phyloP scores from a whole-genome alignment of 805 yeast species.

The Suhomyces prunicola region DNA sequence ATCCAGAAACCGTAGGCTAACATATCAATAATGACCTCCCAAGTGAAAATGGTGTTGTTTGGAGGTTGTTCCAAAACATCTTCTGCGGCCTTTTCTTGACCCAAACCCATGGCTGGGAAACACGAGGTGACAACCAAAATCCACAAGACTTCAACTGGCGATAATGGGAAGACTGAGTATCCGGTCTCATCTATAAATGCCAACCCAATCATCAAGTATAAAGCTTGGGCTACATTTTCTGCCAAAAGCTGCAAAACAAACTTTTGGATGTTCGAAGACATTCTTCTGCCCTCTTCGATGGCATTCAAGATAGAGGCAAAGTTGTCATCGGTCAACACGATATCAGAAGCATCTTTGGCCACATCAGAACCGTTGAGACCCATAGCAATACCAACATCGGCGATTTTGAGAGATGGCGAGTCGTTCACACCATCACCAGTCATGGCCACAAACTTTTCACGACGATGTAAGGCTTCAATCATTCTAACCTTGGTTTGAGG shows the following conservation, averaged over 20 bases:
- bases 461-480: constrained; percentile 40
- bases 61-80: constrained; percentile 67
- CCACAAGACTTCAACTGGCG: constrained; percentile 78
- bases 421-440: constrained; percentile 75
- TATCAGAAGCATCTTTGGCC: constrained; percentile 80
- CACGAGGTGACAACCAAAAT: constrained; percentile 75
- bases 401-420: constrained; percentile 70
- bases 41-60: constrained; percentile 59
- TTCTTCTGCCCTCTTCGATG: constrained; percentile 76
- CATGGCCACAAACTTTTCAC: constrained; percentile 38
- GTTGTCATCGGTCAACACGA: constrained; percentile 67
- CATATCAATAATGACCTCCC: constrained; percentile 69
- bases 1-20: constrained; percentile 67
- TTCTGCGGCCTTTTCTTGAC: constrained; percentile 61
- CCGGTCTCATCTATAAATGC: constrained; percentile 63
- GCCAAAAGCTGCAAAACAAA: constrained; percentile 72
- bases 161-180: constrained; percentile 74
- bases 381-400: constrained; percentile 85
- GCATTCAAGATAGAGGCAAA: constrained; percentile 78
- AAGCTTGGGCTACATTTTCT: constrained; percentile 62
- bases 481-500: constrained; percentile 41
- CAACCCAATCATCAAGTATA: constrained; percentile 67
- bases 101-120: constrained; percentile 83
- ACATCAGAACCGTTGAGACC: constrained; percentile 77
- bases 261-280: constrained; percentile 75